phyloP scores from a whole-genome alignment of 2,329 filamentous ascomycete genomes.

The Torrubiellomyces zombiae region DNA sequence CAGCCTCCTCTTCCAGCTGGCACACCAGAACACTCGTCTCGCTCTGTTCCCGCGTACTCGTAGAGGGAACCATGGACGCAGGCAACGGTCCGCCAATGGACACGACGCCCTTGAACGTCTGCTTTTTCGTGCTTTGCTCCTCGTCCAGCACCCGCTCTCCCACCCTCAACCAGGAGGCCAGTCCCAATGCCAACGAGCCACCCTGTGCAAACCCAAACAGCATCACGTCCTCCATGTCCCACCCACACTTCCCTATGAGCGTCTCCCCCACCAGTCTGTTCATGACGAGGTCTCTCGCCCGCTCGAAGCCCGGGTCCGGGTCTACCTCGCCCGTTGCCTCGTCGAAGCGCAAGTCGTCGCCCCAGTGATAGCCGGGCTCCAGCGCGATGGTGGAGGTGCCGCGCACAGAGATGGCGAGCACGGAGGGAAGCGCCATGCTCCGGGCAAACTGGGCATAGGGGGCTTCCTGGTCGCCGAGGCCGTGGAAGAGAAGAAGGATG shows the following conservation, averaged over 20 bases:
- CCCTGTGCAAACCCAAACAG: conserved; percentile 54
- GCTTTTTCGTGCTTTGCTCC: conserved; percentile 4
- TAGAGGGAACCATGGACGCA: conserved; percentile 28
- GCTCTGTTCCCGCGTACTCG: conserved; percentile 32
- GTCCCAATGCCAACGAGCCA: conserved; percentile 41
- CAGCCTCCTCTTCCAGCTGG: conserved; percentile 43
- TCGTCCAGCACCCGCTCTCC: conserved; percentile 18
- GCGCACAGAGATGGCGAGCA: conserved; percentile 57
- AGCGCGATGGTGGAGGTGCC: conserved; percentile 49
- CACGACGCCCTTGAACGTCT: conserved; percentile 37
- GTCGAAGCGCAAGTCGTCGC: conserved; percentile 45
- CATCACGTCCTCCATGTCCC: conserved; percentile 40
- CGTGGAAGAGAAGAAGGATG: conserved; percentile 68
- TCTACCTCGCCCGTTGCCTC: conserved; percentile 35
- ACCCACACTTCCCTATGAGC: conserved; percentile 40
- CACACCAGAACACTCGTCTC: conserved; percentile 46
- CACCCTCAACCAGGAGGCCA: conserved; percentile 28
- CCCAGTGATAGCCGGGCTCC: conserved; percentile 38
- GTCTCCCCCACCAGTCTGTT: conserved; percentile 32
- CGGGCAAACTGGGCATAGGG: conserved; percentile 54
- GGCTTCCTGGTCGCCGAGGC: conserved; percentile 58
- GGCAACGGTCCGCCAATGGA: conserved; percentile 46
- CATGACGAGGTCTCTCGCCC: conserved; percentile 28
- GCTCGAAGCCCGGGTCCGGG: conserved; percentile 42
- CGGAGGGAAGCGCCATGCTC: conserved; percentile 58